Percentiles rank a stretch among this genome's conserved stretches.
These are phyloP conservation scores for Candida boleticola DNA, from an alignment of 805 yeast genomes.

Conservation along the genomic window DNA sequence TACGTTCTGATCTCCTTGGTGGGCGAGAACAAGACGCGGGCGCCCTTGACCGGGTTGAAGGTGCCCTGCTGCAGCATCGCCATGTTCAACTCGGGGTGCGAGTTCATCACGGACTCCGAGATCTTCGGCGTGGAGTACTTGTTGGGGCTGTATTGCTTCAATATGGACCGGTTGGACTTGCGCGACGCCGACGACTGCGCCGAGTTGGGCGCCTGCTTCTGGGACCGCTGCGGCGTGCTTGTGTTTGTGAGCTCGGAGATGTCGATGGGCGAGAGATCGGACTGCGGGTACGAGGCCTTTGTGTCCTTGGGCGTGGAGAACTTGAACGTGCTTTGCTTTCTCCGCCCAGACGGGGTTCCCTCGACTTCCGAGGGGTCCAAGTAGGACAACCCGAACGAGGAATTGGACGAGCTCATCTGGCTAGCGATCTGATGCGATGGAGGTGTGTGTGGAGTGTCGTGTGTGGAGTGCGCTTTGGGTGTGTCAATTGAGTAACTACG, in stretches of 20 bases:
- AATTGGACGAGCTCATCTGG: constrained; percentile 3
- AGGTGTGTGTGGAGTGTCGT: background rate
- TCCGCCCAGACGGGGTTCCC: background rate
- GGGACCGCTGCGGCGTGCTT: constrained; percentile 7
- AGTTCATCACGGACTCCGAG: constrained; percentile 12
- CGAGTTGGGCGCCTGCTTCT: no score
- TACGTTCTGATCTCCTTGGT: constrained; percentile 21
- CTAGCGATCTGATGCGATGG: background rate
- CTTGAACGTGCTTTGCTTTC: background rate
- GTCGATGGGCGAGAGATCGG: constrained; percentile 12
- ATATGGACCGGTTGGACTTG: background rate
- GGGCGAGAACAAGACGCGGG: constrained; percentile 35
- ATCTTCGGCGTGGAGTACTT: constrained; percentile 6
- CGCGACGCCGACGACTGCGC: background rate
- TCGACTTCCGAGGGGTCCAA: constrained; percentile 7
- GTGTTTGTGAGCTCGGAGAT: constrained; percentile 5
- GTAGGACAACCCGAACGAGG: constrained; percentile 11
- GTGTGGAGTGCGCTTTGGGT: background rate
- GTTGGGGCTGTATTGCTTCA: constrained; percentile 6
- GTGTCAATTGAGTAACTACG: no score
- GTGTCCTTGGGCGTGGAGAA: background rate
- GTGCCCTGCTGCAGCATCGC: constrained; percentile 19
- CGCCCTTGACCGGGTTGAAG: constrained; percentile 29
- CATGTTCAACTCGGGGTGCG: constrained; percentile 18
- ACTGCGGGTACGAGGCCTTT: background rate